A percentile compares a stretch with the other conserved stretches of the same genome.
Evolutionary conservation across 306 rosid genomes (phyloP).

Genomic region (Begonia masoniana): DNA sequence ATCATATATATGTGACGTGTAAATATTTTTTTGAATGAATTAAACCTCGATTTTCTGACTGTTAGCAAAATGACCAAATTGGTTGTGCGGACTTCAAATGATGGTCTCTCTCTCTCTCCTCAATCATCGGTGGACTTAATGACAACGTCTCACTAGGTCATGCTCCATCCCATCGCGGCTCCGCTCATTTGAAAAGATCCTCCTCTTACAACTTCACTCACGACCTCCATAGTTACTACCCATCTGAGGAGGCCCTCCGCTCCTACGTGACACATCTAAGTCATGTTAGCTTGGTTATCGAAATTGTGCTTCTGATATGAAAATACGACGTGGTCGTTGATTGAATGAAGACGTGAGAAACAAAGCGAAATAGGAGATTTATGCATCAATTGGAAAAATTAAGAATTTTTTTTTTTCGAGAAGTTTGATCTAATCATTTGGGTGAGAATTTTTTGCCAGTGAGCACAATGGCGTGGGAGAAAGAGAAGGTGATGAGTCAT

Average conservation of each 20-base stretch:
- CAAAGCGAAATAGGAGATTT: slow-evolving; percentile 21
- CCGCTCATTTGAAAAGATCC: slow-evolving; percentile 53
- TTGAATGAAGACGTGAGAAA: slow-evolving; percentile 35
- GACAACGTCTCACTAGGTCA: slow-evolving; percentile 37
- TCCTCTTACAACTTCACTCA: slow-evolving; percentile 39
- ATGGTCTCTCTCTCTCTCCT: no score
- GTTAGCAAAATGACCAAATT: no score
- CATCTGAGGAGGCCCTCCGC: slow-evolving; percentile 35
- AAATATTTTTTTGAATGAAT: no score
- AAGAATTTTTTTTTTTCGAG: slow-evolving; percentile 21
- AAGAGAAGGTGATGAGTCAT: slow-evolving; percentile 54
- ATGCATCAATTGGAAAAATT: slow-evolving; percentile 34
- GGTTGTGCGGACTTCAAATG: no score
- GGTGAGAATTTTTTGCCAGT: slow-evolving; percentile 77
- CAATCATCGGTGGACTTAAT: slow-evolving; percentile 6
- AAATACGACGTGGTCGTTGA: slow-evolving; percentile 78
- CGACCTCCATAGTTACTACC: slow-evolving; percentile 16
- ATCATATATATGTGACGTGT: no score
- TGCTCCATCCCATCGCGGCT: slow-evolving; percentile 40
- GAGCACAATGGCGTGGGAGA: slow-evolving; percentile 34
- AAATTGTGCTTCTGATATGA: slow-evolving; percentile 38
- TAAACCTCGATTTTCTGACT: no score
- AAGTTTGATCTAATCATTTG: slow-evolving; percentile 24
- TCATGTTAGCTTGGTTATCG: slow-evolving; percentile 49
- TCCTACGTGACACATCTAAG: slow-evolving; percentile 39